phyloP scores from a whole-genome alignment of 225 moss, liverwort and hornwort genomes.

The Bryum argenteum region DNA sequence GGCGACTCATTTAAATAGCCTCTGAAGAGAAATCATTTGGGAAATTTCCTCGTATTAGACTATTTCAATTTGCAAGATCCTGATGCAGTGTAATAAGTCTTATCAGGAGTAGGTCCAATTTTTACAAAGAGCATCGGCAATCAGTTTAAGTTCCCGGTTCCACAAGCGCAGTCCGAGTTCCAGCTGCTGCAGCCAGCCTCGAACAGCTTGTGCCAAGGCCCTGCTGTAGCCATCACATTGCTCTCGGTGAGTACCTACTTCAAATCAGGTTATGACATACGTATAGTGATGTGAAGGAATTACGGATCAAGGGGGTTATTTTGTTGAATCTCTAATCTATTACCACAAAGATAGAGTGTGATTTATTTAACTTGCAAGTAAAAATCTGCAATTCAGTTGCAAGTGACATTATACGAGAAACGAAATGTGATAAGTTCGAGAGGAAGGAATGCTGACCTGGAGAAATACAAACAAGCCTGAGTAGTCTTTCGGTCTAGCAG shows the following conservation, averaged over 20 bases:
- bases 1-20: too few species aligned
- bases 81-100: background rate
- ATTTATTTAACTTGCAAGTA: background rate
- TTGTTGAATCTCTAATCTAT: background rate
- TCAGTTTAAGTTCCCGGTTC: conserved; percentile 65
- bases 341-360: background rate
- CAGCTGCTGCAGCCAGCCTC: conserved; percentile 66
- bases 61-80: conserved; percentile 1
- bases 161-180: conserved; percentile 71
- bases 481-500: conserved; percentile 54
- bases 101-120: background rate
- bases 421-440: background rate
- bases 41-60: background rate
- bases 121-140: conserved; percentile 56
- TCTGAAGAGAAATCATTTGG: too few species aligned
- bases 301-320: background rate
- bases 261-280: background rate
- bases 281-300: background rate
- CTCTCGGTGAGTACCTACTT: conserved; percentile 16
- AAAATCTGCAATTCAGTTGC: background rate
- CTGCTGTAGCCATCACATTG: conserved; percentile 38
- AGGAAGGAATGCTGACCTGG: conserved; percentile 35
- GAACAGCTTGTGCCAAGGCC: conserved; percentile 59
- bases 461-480: conserved; percentile 47
- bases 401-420: background rate